These are phyloP conservation scores for Blastobotrys serpentis DNA, from an alignment of 1,139 yeast genomes.

Conservation along the genomic window DNA sequence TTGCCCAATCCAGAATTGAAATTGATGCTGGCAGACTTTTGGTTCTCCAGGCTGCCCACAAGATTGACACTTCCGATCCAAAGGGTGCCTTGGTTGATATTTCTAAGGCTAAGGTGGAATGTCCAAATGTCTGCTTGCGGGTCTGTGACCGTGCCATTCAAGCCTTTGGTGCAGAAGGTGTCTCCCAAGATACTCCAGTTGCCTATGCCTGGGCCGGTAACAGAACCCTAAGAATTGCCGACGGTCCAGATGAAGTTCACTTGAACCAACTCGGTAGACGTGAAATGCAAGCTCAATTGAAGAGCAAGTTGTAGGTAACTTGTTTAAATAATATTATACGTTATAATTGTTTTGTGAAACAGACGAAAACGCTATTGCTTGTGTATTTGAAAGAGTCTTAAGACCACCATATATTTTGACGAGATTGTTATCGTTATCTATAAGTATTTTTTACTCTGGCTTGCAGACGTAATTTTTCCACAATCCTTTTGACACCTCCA, in stretches of 20 bases:
- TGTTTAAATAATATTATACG: not conserved
- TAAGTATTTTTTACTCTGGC: too few species aligned
- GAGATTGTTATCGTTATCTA: too few species aligned
- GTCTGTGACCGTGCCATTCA: conserved; percentile 69
- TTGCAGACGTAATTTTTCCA: too few species aligned
- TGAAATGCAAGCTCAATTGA: conserved; percentile 34
- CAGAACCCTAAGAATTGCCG: conserved; percentile 67
- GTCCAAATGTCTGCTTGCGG: conserved; percentile 56
- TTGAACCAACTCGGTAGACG: conserved; percentile 57
- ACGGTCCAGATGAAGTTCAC: conserved; percentile 77
- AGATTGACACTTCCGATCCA: conserved; percentile 57
- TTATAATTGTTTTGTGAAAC: too few species aligned
- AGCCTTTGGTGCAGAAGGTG: conserved; percentile 69
- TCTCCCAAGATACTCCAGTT: conserved; percentile 60
- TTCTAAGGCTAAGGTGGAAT: conserved; percentile 67
- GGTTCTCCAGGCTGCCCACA: conserved; percentile 65
- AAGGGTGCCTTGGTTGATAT: conserved; percentile 59
- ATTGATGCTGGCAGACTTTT: conserved; percentile 57
- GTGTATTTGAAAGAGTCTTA: too few species aligned
- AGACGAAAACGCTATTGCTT: too few species aligned
- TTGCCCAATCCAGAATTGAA: conserved; percentile 60
- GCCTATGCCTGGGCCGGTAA: conserved; percentile 56
- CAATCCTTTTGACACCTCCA: too few species aligned
- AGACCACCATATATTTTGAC: too few species aligned
- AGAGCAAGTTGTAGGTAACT: conserved; percentile 7